Evolutionary conservation across 1,284 basidiomycete genomes (phyloP).

Genomic region (Cutaneotrichosporon mucoides): DNA sequence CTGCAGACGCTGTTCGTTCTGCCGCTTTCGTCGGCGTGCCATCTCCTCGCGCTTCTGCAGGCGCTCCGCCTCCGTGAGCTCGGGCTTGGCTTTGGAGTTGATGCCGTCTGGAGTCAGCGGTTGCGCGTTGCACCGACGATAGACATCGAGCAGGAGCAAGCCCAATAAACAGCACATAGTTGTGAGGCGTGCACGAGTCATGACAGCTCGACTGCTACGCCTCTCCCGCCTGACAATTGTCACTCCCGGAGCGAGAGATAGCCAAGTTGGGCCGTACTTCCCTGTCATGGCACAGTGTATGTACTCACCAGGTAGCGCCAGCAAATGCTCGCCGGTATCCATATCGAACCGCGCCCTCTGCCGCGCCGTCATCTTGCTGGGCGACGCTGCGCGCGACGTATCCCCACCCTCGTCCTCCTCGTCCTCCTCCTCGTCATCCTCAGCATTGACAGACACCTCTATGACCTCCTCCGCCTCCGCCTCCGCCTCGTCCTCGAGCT

Average conservation of each 20-base stretch:
- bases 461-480: conserved; percentile 10
- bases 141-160: too few species aligned
- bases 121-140: too few species aligned
- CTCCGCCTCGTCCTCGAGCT: conserved; percentile 6
- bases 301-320: conserved; percentile 28
- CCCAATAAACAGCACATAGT: too few species aligned
- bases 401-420: conserved; percentile 10
- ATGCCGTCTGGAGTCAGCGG: conserved; percentile 49
- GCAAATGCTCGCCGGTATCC: conserved; percentile 19
- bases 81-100: conserved; percentile 59
- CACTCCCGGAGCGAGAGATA: too few species aligned
- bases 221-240: too few species aligned
- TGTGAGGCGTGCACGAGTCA: too few species aligned
- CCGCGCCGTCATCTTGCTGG: conserved; percentile 37
- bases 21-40: conserved; percentile 74
- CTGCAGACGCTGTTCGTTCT: conserved; percentile 83
- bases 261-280: too few species aligned
- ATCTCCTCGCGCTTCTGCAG: conserved; percentile 78
- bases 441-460: conserved; percentile 10
- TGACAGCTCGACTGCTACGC: too few species aligned
- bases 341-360: conserved; percentile 25
- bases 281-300: too few species aligned
- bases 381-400: conserved; percentile 15
- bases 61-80: conserved; percentile 73
- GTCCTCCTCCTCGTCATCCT: not conserved